A percentile compares a stretch with the other conserved stretches of the same genome.
phyloP scores from a whole-genome alignment of 805 yeast species.

The Candida quercuum region DNA sequence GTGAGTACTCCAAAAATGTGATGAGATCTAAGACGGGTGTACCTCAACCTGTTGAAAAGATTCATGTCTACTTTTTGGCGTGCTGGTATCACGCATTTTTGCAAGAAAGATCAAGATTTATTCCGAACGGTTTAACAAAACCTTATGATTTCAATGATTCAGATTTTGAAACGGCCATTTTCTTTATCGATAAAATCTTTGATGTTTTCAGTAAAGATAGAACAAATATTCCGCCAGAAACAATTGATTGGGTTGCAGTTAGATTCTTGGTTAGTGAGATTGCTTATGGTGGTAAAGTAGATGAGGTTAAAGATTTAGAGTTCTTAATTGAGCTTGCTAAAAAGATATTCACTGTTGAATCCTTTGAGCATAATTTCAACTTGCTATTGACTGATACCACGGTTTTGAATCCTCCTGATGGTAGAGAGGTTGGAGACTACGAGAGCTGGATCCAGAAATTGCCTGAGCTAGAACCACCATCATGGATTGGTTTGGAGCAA shows the following conservation, averaged over 20 bases:
- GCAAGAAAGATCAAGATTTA: conserved; percentile 51
- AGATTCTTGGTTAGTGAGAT: conserved; percentile 44
- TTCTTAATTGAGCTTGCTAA: conserved; percentile 31
- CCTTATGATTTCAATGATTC: conserved; percentile 66
- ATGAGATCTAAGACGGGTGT: conserved; percentile 11
- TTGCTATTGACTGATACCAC: conserved; percentile 28
- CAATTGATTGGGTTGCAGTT: conserved; percentile 52
- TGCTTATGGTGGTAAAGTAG: conserved; percentile 63
- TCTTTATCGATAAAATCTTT: conserved; percentile 40
- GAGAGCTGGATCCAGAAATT: conserved; percentile 44
- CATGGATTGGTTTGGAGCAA: conserved; percentile 47
- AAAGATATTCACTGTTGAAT: conserved; percentile 31
- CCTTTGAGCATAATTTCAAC: conserved; percentile 39
- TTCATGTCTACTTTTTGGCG: conserved; percentile 45
- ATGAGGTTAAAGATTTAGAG: conserved; percentile 33
- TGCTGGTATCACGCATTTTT: conserved; percentile 70
- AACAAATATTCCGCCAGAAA: conserved; percentile 37
- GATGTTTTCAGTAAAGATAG: conserved; percentile 19
- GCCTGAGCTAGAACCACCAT: conserved; percentile 48
- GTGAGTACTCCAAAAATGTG: conserved; percentile 15
- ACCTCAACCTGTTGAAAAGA: conserved; percentile 36
- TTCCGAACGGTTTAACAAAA: conserved; percentile 58
- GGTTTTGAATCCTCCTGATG: conserved; percentile 40
- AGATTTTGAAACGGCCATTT: conserved; percentile 53
- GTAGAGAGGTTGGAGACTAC: conserved; percentile 29